Base-by-base conservation (phyloP, 306 rosid species). In the Cicer judaicum region DNA sequence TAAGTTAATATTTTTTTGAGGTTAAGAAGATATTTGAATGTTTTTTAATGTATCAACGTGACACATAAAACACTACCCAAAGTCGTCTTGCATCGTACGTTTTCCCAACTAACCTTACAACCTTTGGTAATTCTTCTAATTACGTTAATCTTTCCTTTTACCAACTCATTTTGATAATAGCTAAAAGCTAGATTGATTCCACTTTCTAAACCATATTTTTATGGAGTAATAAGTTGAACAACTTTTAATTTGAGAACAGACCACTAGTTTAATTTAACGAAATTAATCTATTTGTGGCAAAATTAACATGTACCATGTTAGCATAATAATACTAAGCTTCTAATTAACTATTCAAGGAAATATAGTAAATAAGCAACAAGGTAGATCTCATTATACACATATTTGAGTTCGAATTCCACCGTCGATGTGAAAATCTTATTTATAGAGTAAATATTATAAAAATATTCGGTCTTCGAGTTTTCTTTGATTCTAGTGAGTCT, bases 31-130 rank as follows among this genome's bases (percentile, higher is more conserved):
- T 11, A 18, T 14, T 46, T 48, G 39, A 73, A 56, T 80, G 65
- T 34, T 68, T 57, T 67, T 47, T 44, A 24, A 79, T n/a, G 46
- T 13, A 34, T 43, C 55, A 21, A 70, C 55, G 48, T 60, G 60
- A 29, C 54, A 40, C 76, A 49, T 50, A 64, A 52, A 53, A 66
- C 40, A 60, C 13, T 60, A 65, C 15, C 60, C 52, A 64, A 76
- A 76, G 78, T 71, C 78, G 5, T 75, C 38, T 60, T 24, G 42
- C 69, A 65, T 70, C 78, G 19, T 29, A 29, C 5, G 36, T 74
- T 68, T 65, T 83, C 81, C 68, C 81, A 83, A 79, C 84, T 65
- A 83, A 78, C 63, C 80, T 78, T 21, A 36, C 34, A 70, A 70
- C 56, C 56, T 65, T 74, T 55, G 78, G 75, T 65, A 72, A 79